These are phyloP conservation scores for Musa itinerans DNA, from an alignment of 176 grass and related monocot genomes.

Conservation along the genomic window DNA sequence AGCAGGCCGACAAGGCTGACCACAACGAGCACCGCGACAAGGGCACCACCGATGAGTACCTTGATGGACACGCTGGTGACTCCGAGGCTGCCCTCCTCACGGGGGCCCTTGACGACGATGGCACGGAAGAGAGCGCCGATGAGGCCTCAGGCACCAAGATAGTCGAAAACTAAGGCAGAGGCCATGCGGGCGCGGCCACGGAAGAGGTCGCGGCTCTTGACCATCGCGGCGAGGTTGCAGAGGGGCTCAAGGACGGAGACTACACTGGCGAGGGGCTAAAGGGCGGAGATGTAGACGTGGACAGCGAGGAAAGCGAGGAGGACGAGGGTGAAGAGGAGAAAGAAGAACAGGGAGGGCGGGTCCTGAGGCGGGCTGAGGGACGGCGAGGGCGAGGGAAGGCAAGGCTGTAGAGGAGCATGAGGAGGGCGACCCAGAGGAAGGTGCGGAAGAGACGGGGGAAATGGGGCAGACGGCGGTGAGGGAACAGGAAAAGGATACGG, in stretches of 20 bases:
- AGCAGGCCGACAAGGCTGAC: constrained; percentile 70
- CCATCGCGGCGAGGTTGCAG: constrained; percentile 70
- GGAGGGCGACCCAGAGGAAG: constrained; percentile 67
- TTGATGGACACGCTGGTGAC: constrained; percentile 24
- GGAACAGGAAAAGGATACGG: constrained; percentile 51
- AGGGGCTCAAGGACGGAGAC: constrained; percentile 87
- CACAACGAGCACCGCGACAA: constrained; percentile 63
- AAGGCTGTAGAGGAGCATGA: constrained; percentile 72
- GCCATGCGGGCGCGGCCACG: constrained; percentile 51
- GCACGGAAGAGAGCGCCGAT: constrained; percentile 57
- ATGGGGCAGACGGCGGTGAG: constrained; percentile 61
- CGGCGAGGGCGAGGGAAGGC: constrained; percentile 34
- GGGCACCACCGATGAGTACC: constrained; percentile 47
- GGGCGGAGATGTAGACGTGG: constrained; percentile 86
- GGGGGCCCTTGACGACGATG: constrained; percentile 55
- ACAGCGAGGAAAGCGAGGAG: constrained; percentile 47
- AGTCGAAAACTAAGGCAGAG: constrained; percentile 41
- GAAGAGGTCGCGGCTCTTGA: constrained; percentile 67
- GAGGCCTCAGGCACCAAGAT: constrained; percentile 64
- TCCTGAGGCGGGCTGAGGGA: constrained; percentile 16
- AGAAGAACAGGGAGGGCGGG: constrained; percentile 19
- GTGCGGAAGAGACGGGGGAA: constrained; percentile 74
- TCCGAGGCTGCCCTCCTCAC: constrained; percentile 65
- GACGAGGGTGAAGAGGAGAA: constrained; percentile 25
- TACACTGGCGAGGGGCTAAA: constrained; percentile 95